A percentile compares a stretch with the other conserved stretches of the same genome.
Conservation (phyloP, 176 grass and related monocot genomes). For the Phoenix dactylifera region DNA sequence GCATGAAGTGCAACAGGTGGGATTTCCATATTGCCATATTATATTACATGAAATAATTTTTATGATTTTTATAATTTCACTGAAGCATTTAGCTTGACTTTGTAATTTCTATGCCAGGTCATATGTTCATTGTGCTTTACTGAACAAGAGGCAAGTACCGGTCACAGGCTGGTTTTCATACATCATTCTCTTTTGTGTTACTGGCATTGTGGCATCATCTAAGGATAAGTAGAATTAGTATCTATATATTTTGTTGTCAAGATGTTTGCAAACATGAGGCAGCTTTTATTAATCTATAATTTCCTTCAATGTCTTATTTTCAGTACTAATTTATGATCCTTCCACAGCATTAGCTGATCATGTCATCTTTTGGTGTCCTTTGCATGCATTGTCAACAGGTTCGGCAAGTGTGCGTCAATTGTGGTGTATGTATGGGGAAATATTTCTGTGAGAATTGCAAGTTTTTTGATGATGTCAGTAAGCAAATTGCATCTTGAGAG, state of each 20-base stretch:
- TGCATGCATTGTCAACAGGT: slow-evolving; percentile 35
- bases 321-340: too few relatives aligned
- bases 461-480: slow-evolving; percentile 86
- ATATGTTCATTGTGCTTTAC: slow-evolving; percentile 77
- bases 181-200: too few relatives aligned
- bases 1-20: slow-evolving; percentile 48
- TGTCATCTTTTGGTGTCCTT: neutral
- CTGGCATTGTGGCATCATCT: too few relatives aligned
- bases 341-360: neutral
- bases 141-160: slow-evolving; percentile 62
- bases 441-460: slow-evolving; percentile 93
- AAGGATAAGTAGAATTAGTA: too few relatives aligned
- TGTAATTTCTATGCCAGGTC: slow-evolving; percentile 36
- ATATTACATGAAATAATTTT: too few relatives aligned
- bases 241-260: too few relatives aligned
- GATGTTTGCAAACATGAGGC: too few relatives aligned
- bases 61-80: too few relatives aligned
- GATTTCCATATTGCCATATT: neutral
- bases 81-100: neutral
- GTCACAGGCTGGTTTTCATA: neutral
- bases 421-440: slow-evolving; percentile 76
- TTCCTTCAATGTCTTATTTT: too few relatives aligned
- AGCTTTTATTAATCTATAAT: too few relatives aligned
- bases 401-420: slow-evolving; percentile 59
- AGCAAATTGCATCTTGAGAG: neutral